Percentiles rank a stretch among this genome's conserved stretches.
Conservation (phyloP, 495 filamentous ascomycete species). For the Opeltia flavorubescens region DNA sequence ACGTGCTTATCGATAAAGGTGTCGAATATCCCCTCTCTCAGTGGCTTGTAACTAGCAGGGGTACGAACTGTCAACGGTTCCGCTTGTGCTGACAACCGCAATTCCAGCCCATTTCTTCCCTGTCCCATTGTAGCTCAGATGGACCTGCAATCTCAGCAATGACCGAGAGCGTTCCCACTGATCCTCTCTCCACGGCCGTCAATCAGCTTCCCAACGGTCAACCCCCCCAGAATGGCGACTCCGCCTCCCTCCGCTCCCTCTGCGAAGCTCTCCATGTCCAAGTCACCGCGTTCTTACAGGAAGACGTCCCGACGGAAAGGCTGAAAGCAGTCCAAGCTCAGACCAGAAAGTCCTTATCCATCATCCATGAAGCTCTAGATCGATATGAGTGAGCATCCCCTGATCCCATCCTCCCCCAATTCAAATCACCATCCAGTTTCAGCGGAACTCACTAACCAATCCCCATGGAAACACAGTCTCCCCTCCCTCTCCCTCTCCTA, state of each 20-base stretch:
- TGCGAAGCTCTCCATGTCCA: constrained; percentile 49
- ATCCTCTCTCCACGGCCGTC: background rate
- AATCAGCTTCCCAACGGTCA: background rate
- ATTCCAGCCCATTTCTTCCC: too few species aligned
- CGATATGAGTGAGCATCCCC: constrained; percentile 34
- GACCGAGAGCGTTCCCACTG: constrained; percentile 2
- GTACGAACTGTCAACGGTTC: too few species aligned
- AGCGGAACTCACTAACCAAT: background rate
- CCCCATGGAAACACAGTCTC: constrained; percentile 35
- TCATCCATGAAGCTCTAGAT: constrained; percentile 57
- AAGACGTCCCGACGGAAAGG: constrained; percentile 38
- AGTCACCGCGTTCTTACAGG: constrained; percentile 54
- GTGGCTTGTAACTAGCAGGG: too few species aligned
- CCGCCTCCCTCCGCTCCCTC: constrained; percentile 24
- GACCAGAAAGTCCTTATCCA: constrained; percentile 51
- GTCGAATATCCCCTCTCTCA: too few species aligned
- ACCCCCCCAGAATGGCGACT: constrained; percentile 11
- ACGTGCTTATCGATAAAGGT: too few species aligned
- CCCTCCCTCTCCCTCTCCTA: constrained; percentile 80
- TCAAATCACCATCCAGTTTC: background rate
- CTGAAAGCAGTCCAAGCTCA: constrained; percentile 57
- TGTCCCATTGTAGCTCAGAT: too few species aligned
- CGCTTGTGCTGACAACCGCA: too few species aligned
- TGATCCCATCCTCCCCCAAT: background rate
- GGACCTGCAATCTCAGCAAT: constrained; percentile 2